Evolutionary conservation across 805 yeast genomes (phyloP), one percentile per base, ranked within the genome.

Genomic region (Wickerhamiella bombiphila): DNA sequence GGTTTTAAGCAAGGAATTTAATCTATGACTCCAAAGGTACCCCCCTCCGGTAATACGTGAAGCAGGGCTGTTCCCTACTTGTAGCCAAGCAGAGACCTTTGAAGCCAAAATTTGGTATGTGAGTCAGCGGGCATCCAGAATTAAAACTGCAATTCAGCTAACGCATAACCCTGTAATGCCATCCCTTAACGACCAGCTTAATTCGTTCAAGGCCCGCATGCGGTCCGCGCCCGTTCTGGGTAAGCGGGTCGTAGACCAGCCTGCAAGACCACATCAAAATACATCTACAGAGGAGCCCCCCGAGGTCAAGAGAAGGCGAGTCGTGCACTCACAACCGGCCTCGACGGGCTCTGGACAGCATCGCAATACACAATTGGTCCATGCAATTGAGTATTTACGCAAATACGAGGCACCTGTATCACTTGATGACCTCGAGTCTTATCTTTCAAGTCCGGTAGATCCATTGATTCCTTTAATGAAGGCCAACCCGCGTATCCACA

Each of bases 341-440:
- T 43, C 52, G 20, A 54, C 58, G 11, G 64, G 59, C 50, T 61
- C 11, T 9, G 80, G 47, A n/a, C 47, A 47, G 31, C 93, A 81
- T 55, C 68, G 79, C 40, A 80, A 94, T 3, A 86, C 96, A 3
- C 82, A 83, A 55, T 66, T 91, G 38, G 76, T 82, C 52, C 72
- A 85, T 54, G 96, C 97, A 1, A 91, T 91, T 15, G 97, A 91
- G 54, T 80, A 74, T 54, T 75, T 91, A 43, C 86, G 83, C 51
- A 47, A 45, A 36, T 46, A 72, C 40, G 93, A 81, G 46, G 58
- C 66, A 18, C 83, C 95, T 0, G 75, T 86, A 1, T 58, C 72
- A 4, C 66, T 82, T 4, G 62, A 65, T 20, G 79, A 77, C 40
- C 59, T 88, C 32, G 74, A 75, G 51, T 68, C 72, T 31, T 77